Conservation (phyloP, 164 flowering plant genomes). For the Kingdonia uniflora region DNA sequence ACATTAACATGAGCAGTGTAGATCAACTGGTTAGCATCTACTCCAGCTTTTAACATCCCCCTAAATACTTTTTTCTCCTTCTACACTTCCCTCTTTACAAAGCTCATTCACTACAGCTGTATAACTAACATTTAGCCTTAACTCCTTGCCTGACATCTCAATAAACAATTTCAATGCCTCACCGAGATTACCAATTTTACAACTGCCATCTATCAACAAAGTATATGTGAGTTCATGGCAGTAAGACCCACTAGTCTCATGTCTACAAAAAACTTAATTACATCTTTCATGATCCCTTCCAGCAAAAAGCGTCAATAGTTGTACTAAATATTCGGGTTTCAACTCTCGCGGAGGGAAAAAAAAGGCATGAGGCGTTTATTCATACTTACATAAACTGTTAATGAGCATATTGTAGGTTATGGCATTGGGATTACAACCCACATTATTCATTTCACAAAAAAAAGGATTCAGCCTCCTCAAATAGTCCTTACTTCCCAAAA, state of each 20-base stretch:
- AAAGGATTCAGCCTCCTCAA: slow-evolving; percentile 37
- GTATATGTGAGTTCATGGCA: slow-evolving; percentile 75
- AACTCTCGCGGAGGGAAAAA: slow-evolving; percentile 40
- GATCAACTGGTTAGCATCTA: no score
- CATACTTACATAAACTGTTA: slow-evolving; percentile 63
- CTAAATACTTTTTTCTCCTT: no score
- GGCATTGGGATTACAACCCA: slow-evolving; percentile 60
- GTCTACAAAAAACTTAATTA: slow-evolving; percentile 60
- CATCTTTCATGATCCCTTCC: slow-evolving; percentile 64
- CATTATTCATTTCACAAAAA: slow-evolving; percentile 57
- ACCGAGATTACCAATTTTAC: slow-evolving; percentile 45
- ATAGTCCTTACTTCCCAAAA: slow-evolving; percentile 55
- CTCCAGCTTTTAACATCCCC: no score
- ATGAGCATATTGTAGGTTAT: slow-evolving; percentile 73
- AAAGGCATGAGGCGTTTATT: slow-evolving; percentile 44
- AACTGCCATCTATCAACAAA: slow-evolving; percentile 67
- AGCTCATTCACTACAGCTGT: no score
- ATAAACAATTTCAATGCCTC: slow-evolving; percentile 50
- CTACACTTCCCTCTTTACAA: no score
- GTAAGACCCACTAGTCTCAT: slow-evolving; percentile 59
- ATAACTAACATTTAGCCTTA: no score
- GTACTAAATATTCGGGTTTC: slow-evolving; percentile 86
- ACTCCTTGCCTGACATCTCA: slow-evolving; percentile 64
- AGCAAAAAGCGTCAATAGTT: slow-evolving; percentile 75
- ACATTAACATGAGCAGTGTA: no score